Base-by-base conservation (phyloP, 805 yeast genomes). In the Candida sakaeoensis region DNA sequence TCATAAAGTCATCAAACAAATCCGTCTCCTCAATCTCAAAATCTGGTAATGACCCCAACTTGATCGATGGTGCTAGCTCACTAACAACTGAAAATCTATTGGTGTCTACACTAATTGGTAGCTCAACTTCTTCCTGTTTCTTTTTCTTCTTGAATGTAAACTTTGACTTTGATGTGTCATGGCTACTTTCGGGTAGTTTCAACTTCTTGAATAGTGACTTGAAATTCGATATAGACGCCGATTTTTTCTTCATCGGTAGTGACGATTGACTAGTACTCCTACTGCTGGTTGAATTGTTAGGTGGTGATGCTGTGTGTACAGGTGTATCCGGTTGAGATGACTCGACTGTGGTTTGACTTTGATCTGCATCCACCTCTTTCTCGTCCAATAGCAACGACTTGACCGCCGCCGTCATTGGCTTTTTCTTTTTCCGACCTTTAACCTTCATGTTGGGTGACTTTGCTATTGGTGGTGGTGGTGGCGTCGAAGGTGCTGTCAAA, bases 1-100 rank as follows among this genome's bases (percentile, higher is more conserved):
- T 28, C 47, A 62, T 45, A 41, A 62, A 41, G 21, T 61, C 67
- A 32, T 53, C 60, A 3, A 38, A 17, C 42, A 62, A 61, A 45
- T 58, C 46, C 35, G 51, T 37, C 12, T 47, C 48, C 10, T 60
- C 66, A 7, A 51, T 44, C 34, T 60, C 64, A 36, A 61, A 44
- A 12, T 48, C 44, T 2, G 65, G 65, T 19, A 62, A 46, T 29
- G 50, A 25, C 2, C 42, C 45, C 33, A 33, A 25, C 12, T 33
- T 36, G 8, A 41, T 30, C 8, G 41, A 35, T 33, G 26, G 36
- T 7, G 36, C 36, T 5, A 33, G 9, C 15, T 30, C 36, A 32
- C 42, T 39, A 7, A 42, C 13, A 4, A 39, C 19, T 22, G 43
- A 35, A 18, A 25, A 7, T 23, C 41, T 17, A 26, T 33, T 41